Conservation (phyloP, 2,329 filamentous ascomycete genomes). For the Verticillium tricorpus region DNA sequence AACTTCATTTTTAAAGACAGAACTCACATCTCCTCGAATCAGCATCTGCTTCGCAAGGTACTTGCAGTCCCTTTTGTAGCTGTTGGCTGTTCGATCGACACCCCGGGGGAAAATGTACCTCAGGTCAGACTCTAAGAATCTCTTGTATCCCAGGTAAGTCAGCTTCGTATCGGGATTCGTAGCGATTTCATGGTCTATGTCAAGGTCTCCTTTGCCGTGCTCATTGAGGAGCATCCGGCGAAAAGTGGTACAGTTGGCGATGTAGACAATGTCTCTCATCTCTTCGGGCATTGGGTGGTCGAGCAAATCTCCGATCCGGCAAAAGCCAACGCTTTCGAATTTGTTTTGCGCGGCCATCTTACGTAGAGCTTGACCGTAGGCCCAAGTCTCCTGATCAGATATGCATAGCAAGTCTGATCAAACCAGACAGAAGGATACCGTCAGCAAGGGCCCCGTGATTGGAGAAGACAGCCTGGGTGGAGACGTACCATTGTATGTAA, state of each 20-base stretch:
- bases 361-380: constrained; percentile 30
- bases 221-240: constrained; percentile 21
- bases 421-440: background rate
- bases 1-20: background rate
- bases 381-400: constrained; percentile 34
- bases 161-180: constrained; percentile 20
- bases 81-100: constrained; percentile 9
- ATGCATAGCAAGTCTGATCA: constrained; percentile 35
- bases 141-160: constrained; percentile 23
- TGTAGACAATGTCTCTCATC: constrained; percentile 14
- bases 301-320: constrained; percentile 30
- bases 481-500: constrained; percentile 23
- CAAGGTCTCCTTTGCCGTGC: constrained; percentile 17
- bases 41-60: constrained; percentile 20
- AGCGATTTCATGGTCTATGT: constrained; percentile 23
- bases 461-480: background rate
- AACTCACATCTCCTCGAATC: constrained; percentile 20
- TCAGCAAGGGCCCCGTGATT: background rate
- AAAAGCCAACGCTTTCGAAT: constrained; percentile 26
- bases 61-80: constrained; percentile 14
- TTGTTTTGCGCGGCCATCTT: constrained; percentile 26
- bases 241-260: constrained; percentile 24
- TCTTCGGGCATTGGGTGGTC: constrained; percentile 14
- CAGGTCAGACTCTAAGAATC: constrained; percentile 23
- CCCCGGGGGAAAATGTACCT: constrained; percentile 16